Percentiles rank a stretch among this genome's conserved stretches.
Conservation (phyloP, 305 asterid species). For the Fraxinus platypoda region DNA sequence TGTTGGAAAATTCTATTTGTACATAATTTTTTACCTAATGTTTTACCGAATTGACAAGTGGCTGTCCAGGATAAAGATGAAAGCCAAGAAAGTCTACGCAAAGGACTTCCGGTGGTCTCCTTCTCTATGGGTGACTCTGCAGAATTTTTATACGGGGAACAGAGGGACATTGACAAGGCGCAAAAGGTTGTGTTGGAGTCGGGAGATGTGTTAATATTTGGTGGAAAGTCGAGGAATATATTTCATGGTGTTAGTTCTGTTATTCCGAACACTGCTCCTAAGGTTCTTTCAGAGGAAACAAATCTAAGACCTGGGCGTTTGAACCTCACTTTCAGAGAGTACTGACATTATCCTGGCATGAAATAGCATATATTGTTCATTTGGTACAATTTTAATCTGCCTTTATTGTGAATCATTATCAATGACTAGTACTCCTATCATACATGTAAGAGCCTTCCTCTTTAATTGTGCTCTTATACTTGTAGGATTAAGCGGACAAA, state of each 20-base stretch:
- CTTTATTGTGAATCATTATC: not conserved
- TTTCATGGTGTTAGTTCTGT: constrained; percentile 68
- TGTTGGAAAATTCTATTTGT: too few relatives aligned
- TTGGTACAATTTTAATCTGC: not conserved
- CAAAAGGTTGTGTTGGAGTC: constrained; percentile 52
- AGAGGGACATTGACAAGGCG: constrained; percentile 45
- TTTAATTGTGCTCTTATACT: not conserved
- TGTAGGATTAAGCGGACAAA: not conserved
- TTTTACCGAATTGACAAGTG: too few relatives aligned
- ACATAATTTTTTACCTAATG: too few relatives aligned
- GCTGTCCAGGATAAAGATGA: constrained; percentile 88
- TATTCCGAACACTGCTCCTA: constrained; percentile 44
- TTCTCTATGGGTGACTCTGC: constrained; percentile 80
- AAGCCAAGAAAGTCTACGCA: constrained; percentile 50
- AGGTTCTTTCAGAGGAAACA: constrained; percentile 48
- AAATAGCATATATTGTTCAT: not conserved
- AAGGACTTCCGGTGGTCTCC: constrained; percentile 71
- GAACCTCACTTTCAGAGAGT: constrained; percentile 77
- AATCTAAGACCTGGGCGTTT: constrained; percentile 62
- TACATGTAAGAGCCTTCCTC: not conserved
- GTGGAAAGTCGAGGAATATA: constrained; percentile 62
- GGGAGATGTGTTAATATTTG: constrained; percentile 83
- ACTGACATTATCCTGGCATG: not conserved
- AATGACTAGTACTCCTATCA: not conserved
- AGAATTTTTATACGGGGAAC: constrained; percentile 54